Conservation (phyloP, 169 alveolate genomes). For the Prorocentrum cordatum region DNA sequence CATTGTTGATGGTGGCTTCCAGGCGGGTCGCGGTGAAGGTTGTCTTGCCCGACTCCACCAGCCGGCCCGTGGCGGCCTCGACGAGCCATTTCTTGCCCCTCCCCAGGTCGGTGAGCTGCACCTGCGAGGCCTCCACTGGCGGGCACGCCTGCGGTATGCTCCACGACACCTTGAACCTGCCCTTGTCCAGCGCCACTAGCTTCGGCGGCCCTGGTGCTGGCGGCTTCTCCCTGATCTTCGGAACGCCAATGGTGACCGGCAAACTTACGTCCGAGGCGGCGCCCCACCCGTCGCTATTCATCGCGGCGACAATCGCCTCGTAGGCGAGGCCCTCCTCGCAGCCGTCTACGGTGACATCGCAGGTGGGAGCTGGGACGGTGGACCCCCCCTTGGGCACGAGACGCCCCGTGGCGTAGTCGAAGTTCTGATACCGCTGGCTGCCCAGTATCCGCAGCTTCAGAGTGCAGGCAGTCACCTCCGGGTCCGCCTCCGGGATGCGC, state of each 20-base stretch:
- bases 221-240: conserved; percentile 8
- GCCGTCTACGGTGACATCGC: conserved; percentile 44
- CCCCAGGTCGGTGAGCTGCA: conserved; percentile 51
- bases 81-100: conserved; percentile 43
- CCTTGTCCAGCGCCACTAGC: conserved; percentile 17
- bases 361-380: conserved; percentile 14
- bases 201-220: conserved; percentile 36
- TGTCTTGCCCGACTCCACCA: conserved; percentile 27
- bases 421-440: conserved; percentile 27
- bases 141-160: conserved; percentile 21
- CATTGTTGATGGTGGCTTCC: not conserved
- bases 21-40: conserved; percentile 21
- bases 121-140: conserved; percentile 48
- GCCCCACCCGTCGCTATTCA: conserved; percentile 64
- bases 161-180: conserved; percentile 46
- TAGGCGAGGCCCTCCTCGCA: conserved; percentile 57
- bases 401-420: conserved; percentile 28
- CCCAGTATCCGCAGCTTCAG: conserved; percentile 62
- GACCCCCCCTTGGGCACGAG: conserved; percentile 67
- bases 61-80: conserved; percentile 11
- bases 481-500: conserved; percentile 33
- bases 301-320: conserved; percentile 43
- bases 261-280: not conserved
- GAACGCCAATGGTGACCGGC: not conserved
- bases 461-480: conserved; percentile 50